A percentile compares a stretch with the other conserved stretches of the same genome.
Conservation (phyloP, 2,329 filamentous ascomycete genomes). For the Penicillium olsonii region DNA sequence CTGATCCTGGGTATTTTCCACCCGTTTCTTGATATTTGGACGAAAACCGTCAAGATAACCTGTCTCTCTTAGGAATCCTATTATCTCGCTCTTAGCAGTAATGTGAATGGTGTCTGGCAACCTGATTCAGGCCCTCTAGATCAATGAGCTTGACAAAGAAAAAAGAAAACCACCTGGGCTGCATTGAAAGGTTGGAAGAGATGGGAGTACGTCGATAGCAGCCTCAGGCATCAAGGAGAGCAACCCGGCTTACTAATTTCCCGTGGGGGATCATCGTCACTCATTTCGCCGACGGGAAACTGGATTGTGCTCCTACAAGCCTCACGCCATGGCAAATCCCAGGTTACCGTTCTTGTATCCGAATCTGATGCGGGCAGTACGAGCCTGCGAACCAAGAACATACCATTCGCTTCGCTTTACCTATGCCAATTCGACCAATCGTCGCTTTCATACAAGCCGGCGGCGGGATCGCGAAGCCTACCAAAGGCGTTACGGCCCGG, state of each 20-base stretch:
- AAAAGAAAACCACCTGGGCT: no score
- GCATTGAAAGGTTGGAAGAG: no score
- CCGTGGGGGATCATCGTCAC: constrained; percentile 26
- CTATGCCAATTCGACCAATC: constrained; percentile 21
- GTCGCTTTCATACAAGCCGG: constrained; percentile 40
- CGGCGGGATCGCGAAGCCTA: constrained; percentile 41
- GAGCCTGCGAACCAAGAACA: constrained; percentile 49
- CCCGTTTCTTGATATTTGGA: no score
- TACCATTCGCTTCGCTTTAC: constrained; percentile 46
- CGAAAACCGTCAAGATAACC: no score
- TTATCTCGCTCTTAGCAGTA: no score
- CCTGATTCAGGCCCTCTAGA: no score
- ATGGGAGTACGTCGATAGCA: no score
- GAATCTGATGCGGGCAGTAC: constrained; percentile 61
- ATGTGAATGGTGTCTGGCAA: no score
- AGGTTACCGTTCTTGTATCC: constrained; percentile 70
- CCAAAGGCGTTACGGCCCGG: constrained; percentile 49
- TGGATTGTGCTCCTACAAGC: constrained; percentile 14
- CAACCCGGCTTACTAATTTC: background rate
- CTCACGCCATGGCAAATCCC: constrained; percentile 58
- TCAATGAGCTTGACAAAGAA: no score
- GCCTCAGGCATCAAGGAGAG: no score
- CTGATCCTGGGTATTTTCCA: no score
- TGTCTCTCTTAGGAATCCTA: no score
- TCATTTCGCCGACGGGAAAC: constrained; percentile 25